These are phyloP conservation scores for Globisporangium emineosum DNA, from an alignment of 352 stramenopile genomes.

Conservation along the genomic window DNA sequence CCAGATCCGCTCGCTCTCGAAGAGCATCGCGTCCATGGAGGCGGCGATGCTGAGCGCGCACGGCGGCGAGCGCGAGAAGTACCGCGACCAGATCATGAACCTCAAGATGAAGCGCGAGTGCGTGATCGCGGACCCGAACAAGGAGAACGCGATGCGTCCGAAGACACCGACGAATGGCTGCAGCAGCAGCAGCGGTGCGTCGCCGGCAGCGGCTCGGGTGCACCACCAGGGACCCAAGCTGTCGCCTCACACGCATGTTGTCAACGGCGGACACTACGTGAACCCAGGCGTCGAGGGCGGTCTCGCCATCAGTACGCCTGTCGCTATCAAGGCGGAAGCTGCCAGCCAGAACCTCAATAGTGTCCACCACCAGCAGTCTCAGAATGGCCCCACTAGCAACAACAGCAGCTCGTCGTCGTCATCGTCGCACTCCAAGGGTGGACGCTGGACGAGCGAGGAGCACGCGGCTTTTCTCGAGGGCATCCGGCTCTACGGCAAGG, in stretches of 20 bases:
- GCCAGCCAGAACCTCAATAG: neutral
- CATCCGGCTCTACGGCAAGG: constrained; percentile 85
- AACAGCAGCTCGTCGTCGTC: constrained; percentile 11
- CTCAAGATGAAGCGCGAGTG: constrained; percentile 84
- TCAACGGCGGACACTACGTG: constrained; percentile 4
- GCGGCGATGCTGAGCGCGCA: constrained; percentile 83
- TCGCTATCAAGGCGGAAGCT: constrained; percentile 18
- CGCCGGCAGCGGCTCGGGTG: neutral
- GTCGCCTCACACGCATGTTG: constrained; percentile 20
- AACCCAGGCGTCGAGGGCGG: constrained; percentile 9
- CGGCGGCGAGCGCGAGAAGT: constrained; percentile 77
- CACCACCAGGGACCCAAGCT: constrained; percentile 18
- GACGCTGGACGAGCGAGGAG: constrained; percentile 87
- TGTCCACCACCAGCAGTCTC: neutral
- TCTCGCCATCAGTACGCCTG: neutral
- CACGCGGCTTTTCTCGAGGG: constrained; percentile 84
- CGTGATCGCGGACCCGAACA: constrained; percentile 86
- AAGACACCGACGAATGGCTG: constrained; percentile 32
- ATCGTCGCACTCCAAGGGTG: constrained; percentile 55
- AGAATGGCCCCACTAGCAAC: neutral
- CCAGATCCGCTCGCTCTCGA: constrained; percentile 78
- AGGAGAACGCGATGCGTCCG: constrained; percentile 51
- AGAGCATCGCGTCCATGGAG: constrained; percentile 88
- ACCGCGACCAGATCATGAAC: constrained; percentile 80
- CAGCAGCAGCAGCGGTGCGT: constrained; percentile 9